Evolutionary conservation across 495 filamentous ascomycete species (phyloP).

Genomic region (Lophium mytilinum): DNA sequence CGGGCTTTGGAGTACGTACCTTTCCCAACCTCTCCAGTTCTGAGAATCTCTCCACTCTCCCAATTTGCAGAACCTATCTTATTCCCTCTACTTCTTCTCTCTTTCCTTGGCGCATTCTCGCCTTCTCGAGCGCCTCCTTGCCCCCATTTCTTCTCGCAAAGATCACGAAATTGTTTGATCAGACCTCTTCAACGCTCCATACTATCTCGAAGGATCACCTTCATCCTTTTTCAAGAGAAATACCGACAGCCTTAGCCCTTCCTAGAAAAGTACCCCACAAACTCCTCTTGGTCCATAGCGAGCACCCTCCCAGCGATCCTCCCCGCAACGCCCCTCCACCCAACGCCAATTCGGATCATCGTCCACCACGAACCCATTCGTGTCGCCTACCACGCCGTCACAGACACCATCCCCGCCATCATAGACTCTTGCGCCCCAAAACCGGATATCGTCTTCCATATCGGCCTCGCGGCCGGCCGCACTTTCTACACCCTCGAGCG

Average conservation of each 20-base stretch:
- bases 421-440: slow-evolving; percentile 37
- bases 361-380: slow-evolving; percentile 58
- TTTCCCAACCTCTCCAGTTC: too few species aligned
- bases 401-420: slow-evolving; percentile 51
- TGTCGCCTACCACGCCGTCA: slow-evolving; percentile 61
- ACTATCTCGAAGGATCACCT: not conserved
- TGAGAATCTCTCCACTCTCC: too few species aligned
- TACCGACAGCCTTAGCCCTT: slow-evolving; percentile 19
- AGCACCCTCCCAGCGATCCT: slow-evolving; percentile 25
- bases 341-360: slow-evolving; percentile 48
- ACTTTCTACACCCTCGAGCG: slow-evolving; percentile 62
- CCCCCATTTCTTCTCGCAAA: not conserved
- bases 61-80: not conserved
- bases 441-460: slow-evolving; percentile 63
- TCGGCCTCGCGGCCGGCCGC: slow-evolving; percentile 71
- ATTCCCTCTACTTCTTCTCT: not conserved
- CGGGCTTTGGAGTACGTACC: slow-evolving; percentile 27
- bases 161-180: not conserved
- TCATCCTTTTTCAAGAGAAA: not conserved
- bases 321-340: slow-evolving; percentile 10
- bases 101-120: not conserved
- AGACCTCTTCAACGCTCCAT: too few species aligned
- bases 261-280: slow-evolving; percentile 14
- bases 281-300: slow-evolving; percentile 30
- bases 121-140: not conserved